Evolutionary conservation across 1,284 basidiomycete genomes (phyloP), one percentile per base, ranked within the genome.

Genomic region (Ceratobasidium sp.): DNA sequence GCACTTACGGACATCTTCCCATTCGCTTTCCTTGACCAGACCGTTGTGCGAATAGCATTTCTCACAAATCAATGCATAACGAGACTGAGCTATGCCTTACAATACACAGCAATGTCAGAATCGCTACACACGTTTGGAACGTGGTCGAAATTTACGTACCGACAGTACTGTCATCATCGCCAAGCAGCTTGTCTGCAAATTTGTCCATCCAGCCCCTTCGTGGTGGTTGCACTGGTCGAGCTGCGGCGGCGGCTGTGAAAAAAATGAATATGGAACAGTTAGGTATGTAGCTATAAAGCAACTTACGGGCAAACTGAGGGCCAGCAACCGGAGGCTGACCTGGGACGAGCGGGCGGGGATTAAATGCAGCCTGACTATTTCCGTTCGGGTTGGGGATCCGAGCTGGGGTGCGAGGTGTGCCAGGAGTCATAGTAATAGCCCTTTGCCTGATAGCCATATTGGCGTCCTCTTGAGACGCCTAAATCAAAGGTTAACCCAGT

Each of bases 41-140:
- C 97, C 97, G 78, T 99, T 99, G 81, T 99, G 97, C 16, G 89
- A 83, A 78, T 94, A 97, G 80, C 97, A 99, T 76, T 91, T 90
- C 73, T 90, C 89, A 81, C 97, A 99, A 50, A 99, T 97, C 71
- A 99, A 86, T 0, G 97, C 97, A 78, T 96, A 99, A 73, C 93
- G 90, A 32, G 85, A 86, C 28, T 26, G 26, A 9, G 85, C 82
- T 32, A 69, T 26, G 12, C 65, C 65, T 69, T 12, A 8, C 28
- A n/a, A 48, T 18, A 26, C 26, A 3, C 34, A 23, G 36, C 50
- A 28, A 53, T 30, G 50, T 34, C 36, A 53, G 39, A 67, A 50
- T 34, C 62, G 28, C 39, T 26, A 41, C 62, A 55, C 46, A 36
- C n/a, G 34, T 14, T 41, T 41, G 32, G 21, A 53, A 41, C 48